Conservation (phyloP, 164 flowering plant genomes). For the Liriodendron chinense region DNA sequence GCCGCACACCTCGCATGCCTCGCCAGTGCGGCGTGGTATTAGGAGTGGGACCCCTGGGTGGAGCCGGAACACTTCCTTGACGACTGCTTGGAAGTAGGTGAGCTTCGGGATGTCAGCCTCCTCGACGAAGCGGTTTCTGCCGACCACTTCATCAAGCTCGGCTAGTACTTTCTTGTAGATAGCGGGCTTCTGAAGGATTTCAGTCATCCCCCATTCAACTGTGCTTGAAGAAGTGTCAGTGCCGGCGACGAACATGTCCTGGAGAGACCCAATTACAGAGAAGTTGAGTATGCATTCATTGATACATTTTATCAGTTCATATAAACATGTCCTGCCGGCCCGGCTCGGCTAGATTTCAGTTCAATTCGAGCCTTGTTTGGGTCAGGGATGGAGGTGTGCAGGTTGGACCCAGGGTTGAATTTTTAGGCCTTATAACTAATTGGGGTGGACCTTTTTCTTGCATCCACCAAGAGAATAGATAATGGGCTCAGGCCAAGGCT, state of each 20-base stretch:
- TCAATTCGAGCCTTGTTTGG: no score
- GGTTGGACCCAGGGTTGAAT: no score
- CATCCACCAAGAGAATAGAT: no score
- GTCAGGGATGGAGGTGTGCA: no score
- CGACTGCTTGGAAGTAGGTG: slow-evolving; percentile 28
- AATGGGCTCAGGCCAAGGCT: no score
- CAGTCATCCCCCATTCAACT: slow-evolving; percentile 39
- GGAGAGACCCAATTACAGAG: background rate
- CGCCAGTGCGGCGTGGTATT: slow-evolving; percentile 31
- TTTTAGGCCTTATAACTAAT: no score
- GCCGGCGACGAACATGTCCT: slow-evolving; percentile 41
- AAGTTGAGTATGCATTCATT: background rate
- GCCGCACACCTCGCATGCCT: slow-evolving; percentile 21
- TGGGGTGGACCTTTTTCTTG: no score
- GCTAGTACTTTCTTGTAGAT: slow-evolving; percentile 14
- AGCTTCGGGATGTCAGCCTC: slow-evolving; percentile 33
- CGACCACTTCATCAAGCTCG: slow-evolving; percentile 32
- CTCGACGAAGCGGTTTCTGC: slow-evolving; percentile 21
- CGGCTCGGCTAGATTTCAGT: no score
- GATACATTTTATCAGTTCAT: background rate
- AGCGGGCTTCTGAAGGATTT: slow-evolving; percentile 24
- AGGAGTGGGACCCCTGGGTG: slow-evolving; percentile 37
- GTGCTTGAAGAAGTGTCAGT: slow-evolving; percentile 40
- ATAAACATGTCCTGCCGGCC: background rate
- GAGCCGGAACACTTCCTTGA: slow-evolving; percentile 36